Evolutionary conservation across 2,329 filamentous ascomycete genomes (phyloP), one percentile per base, ranked within the genome.

Genomic region (Alternaria sp.): DNA sequence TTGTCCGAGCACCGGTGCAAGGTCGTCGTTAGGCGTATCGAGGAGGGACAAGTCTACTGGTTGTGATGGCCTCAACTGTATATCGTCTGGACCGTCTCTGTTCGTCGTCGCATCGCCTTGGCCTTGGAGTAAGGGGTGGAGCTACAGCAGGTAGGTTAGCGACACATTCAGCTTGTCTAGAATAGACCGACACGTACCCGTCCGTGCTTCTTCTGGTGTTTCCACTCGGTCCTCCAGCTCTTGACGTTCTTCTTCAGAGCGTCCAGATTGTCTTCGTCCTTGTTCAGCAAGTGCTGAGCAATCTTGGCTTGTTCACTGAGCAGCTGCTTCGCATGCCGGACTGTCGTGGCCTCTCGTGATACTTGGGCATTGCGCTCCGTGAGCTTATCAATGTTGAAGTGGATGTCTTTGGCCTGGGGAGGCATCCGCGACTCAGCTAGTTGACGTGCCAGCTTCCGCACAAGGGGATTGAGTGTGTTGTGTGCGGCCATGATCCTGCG

Each of bases 391-490:
- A 89, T 89, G 69, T 90, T 85, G 48, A 92, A 86, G 51, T 86
- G 83, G 16, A 83, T 80, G 8, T 80, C 82, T 54, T 77, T 78
- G 43, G 78, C 78, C 3, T 85, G 82, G 0, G 86, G 87, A 1
- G 90, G 90, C 71, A 92, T 91, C n/a, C 89, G 89, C 53, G 91
- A 81, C 34, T 83, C 84, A 16, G 81, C 77, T 6, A 92, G 79
- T 70, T 89, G 89, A 49, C 81, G 83, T 36, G 85, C 78, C 34
- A 92, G 81, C 53, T 84, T 85, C 41, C 83, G 82, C 8, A 86
- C 80, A 27, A 90, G 82, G 40, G 82, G 81, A 38, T 84, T 81
- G 7, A 92, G 80, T 22, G 86, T 86, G 2, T 83, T 79, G 9
- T 86, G 80, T 10, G 88, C 87, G 58, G 87, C 83, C 16, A 82